A percentile compares a stretch with the other conserved stretches of the same genome.
These are phyloP conservation scores for Fragaria vesca DNA, from an alignment of 306 rosid species.

Conservation along the genomic window DNA sequence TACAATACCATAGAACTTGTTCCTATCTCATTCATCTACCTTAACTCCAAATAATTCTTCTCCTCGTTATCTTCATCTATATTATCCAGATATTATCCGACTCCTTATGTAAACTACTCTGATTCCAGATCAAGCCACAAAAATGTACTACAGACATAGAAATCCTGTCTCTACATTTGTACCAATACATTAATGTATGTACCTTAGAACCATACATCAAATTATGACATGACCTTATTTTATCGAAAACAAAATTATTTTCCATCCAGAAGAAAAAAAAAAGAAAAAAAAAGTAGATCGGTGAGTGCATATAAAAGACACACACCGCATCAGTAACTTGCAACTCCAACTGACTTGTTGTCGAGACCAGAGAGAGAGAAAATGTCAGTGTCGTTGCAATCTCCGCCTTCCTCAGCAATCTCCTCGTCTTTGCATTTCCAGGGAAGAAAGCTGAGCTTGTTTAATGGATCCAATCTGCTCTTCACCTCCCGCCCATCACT, in stretches of 20 bases:
- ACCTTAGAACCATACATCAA: no score
- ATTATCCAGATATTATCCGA: constrained; percentile 1
- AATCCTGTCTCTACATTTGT: no score
- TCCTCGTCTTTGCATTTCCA: constrained; percentile 29
- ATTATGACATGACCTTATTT: no score
- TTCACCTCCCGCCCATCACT: constrained; percentile 35
- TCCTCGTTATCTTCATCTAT: neutral
- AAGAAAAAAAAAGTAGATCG: no score
- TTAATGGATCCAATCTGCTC: constrained; percentile 33
- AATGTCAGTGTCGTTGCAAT: constrained; percentile 62
- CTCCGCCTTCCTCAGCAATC: constrained; percentile 60
- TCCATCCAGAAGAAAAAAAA: no score
- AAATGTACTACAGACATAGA: no score
- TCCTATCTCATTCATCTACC: neutral
- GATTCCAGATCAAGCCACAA: no score
- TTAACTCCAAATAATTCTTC: neutral
- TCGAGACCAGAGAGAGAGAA: neutral
- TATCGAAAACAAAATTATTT: no score
- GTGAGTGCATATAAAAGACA: neutral
- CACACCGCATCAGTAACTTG: neutral
- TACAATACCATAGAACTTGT: neutral
- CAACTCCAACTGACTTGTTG: neutral
- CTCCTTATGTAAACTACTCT: neutral
- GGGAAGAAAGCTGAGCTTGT: constrained; percentile 38
- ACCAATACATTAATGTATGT: no score